Evolutionary conservation across 176 grass and related monocot species (phyloP).

Genomic region (Otatea glauca): DNA sequence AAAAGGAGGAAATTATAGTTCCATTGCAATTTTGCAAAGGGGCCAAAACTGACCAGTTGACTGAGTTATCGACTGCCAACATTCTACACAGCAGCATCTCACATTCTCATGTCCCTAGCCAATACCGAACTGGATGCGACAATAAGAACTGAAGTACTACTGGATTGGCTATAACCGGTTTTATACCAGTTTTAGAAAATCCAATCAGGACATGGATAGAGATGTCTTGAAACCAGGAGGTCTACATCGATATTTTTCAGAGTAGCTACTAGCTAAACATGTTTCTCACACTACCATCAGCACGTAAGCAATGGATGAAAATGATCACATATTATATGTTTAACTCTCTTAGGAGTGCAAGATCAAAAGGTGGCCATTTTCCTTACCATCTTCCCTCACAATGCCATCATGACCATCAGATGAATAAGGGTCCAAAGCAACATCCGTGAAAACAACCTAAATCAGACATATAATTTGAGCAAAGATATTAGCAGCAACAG

Average conservation of each 20-base stretch:
- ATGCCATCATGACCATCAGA: constrained; percentile 99
- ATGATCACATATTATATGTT: neutral
- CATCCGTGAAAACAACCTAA: constrained; percentile 93
- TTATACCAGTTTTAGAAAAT: neutral
- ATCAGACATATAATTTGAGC: neutral
- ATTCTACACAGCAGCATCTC: neutral
- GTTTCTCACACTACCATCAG: neutral
- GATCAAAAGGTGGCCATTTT: neutral
- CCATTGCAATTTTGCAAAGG: neutral
- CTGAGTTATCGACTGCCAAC: neutral
- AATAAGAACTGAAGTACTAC: neutral
- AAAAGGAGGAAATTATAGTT: neutral
- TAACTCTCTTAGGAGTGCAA: constrained; percentile 1
- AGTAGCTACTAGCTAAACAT: constrained; percentile 16
- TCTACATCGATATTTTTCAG: neutral
- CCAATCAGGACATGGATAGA: neutral
- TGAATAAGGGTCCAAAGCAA: constrained; percentile 96
- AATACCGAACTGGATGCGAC: neutral
- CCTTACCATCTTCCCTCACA: constrained; percentile 94
- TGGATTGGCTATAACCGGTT: neutral
- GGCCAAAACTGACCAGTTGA: neutral
- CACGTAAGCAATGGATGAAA: constrained; percentile 1
- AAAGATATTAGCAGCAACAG: neutral
- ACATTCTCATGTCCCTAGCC: neutral
- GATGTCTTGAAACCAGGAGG: constrained; percentile 12